A percentile compares a stretch with the other conserved stretches of the same genome.
Evolutionary conservation across 306 rosid genomes (phyloP).

Genomic region (Vigna unguiculata): DNA sequence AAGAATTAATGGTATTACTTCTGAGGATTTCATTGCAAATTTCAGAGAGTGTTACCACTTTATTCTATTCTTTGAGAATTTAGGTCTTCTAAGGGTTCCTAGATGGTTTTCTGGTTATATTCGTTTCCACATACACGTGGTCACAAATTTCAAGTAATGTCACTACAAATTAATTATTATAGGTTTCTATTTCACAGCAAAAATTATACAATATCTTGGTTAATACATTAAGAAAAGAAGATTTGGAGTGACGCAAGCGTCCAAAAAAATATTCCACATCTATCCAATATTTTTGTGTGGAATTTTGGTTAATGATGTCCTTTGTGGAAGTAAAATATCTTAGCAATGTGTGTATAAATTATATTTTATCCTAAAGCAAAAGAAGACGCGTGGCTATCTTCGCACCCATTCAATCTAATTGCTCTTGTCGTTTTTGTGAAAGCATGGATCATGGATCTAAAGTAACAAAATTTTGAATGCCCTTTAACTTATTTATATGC

Average conservation of each 20-base stretch:
- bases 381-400: conserved; percentile 56
- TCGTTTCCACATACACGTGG: too few species aligned
- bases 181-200: too few species aligned
- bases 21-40: too few species aligned
- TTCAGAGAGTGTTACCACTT: too few species aligned
- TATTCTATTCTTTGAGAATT: too few species aligned
- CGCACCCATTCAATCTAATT: conserved; percentile 36
- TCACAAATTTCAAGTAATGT: too few species aligned
- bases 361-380: conserved; percentile 30
- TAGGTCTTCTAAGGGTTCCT: too few species aligned
- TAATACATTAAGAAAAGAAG: too few species aligned
- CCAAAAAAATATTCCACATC: conserved; percentile 29
- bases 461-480: not conserved
- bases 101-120: too few species aligned
- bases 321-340: conserved; percentile 26
- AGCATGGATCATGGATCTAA: conserved; percentile 30
- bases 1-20: too few species aligned
- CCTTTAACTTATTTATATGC: conserved; percentile 33
- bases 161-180: too few species aligned
- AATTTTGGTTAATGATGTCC: not conserved
- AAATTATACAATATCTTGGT: too few species aligned
- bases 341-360: not conserved
- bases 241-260: conserved; percentile 13
- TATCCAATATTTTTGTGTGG: conserved; percentile 3
- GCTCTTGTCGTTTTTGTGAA: conserved; percentile 5